phyloP scores from a whole-genome alignment of 2,329 filamentous ascomycete genomes.

The Monosporascus sp. region DNA sequence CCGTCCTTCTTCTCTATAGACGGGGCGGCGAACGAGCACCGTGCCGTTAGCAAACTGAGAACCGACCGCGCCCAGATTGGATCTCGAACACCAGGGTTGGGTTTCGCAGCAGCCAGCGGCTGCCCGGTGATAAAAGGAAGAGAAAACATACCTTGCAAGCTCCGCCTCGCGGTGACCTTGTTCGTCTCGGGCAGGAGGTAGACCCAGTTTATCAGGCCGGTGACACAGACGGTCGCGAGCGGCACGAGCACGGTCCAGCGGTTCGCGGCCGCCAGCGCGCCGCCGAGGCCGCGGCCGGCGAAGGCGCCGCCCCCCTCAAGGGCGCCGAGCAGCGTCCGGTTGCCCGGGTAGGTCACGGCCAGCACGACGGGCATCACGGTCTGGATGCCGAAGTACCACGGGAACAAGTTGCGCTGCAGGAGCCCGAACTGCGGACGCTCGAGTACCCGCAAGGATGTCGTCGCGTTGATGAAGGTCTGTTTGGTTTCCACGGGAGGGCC shows the following conservation, averaged over 20 bases:
- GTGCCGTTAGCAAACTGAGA: constrained; percentile 10
- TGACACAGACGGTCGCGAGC: constrained; percentile 63
- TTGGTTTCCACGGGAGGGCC: not conserved
- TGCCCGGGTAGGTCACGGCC: constrained; percentile 75
- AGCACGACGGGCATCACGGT: constrained; percentile 67
- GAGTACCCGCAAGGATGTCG: constrained; percentile 71
- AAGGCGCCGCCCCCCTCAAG: constrained; percentile 35
- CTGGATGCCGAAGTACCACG: constrained; percentile 84
- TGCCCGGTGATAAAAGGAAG: not conserved
- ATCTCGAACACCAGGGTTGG: not conserved
- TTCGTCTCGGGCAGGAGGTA: constrained; percentile 72
- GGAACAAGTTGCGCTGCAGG: constrained; percentile 77
- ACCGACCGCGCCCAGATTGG: too few relatives aligned
- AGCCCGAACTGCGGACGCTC: constrained; percentile 75
- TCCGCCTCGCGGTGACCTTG: constrained; percentile 67
- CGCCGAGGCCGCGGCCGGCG: constrained; percentile 42
- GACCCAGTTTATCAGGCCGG: constrained; percentile 64
- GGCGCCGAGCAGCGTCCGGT: constrained; percentile 24
- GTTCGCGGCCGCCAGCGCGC: constrained; percentile 56
- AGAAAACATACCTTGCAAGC: constrained; percentile 63
- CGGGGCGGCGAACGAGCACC: not conserved
- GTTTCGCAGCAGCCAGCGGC: not conserved
- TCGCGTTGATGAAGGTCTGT: constrained; percentile 69
- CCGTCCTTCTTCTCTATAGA: constrained; percentile 73
- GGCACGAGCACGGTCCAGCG: constrained; percentile 62